Conservation (phyloP, 345 rosid species). For the Schrenkiella parvula region DNA sequence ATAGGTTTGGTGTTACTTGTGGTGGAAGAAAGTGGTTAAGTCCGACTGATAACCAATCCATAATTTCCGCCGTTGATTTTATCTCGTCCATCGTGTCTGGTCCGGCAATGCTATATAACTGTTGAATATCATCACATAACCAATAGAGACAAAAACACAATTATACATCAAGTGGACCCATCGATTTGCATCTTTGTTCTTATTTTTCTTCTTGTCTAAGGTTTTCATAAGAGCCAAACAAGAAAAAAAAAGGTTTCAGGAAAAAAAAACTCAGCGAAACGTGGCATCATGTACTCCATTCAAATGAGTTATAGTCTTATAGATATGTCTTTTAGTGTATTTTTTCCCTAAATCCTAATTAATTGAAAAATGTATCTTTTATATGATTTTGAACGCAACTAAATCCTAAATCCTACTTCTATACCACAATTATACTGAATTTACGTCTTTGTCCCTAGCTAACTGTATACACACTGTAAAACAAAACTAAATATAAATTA, state of each 20-base stretch:
- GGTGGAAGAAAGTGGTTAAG: constrained; percentile 49
- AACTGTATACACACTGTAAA: not conserved
- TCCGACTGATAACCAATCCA: constrained; percentile 56
- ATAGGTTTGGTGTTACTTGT: constrained; percentile 48
- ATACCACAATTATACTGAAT: no score
- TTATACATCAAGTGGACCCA: constrained; percentile 25
- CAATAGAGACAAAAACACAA: not conserved
- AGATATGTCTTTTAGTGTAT: not conserved
- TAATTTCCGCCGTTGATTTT: constrained; percentile 46
- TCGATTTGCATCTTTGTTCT: constrained; percentile 3
- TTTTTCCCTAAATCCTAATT: not conserved
- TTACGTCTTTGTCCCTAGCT: not conserved
- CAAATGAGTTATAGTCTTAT: not conserved
- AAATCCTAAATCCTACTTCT: not conserved
- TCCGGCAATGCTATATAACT: constrained; percentile 73
- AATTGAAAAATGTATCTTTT: not conserved
- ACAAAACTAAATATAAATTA: not conserved
- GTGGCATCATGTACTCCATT: constrained; percentile 26
- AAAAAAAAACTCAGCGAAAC: not conserved
- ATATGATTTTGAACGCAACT: not conserved
- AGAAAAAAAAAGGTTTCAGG: not conserved
- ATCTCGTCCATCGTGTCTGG: constrained; percentile 64
- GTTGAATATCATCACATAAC: not conserved
- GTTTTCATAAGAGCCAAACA: constrained; percentile 3
- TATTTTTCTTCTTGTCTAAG: constrained; percentile 26